Evolutionary conservation across 2,329 filamentous ascomycete genomes (phyloP), one percentile per base, ranked within the genome.

Genomic region (Fusarium anthophilum): DNA sequence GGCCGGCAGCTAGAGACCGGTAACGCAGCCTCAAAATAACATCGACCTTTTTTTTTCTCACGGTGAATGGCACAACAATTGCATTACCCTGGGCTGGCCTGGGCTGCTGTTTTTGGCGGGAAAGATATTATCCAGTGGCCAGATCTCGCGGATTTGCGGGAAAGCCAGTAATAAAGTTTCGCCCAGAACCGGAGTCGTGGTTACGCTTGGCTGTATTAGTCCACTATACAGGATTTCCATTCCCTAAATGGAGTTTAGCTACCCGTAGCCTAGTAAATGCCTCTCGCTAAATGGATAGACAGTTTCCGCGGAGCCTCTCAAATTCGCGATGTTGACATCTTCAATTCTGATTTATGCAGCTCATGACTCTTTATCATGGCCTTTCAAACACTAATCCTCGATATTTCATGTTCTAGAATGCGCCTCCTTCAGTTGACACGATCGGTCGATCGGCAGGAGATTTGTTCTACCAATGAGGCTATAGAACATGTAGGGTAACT

Each of bases 1-100:
- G 68, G 24, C 61, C 67, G 68, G 68, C 35, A 62, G 22, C 43
- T 38, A 62, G 44, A 28, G 22, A 22, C 50, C 22, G 30, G 58
- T 57, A 64, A 57, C 39, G 38, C 12, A 26, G 35, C 58, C 35
- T 62, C n/a, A 63, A 41, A 18, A 41, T 30, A 41, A 44, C 17
- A 55, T 55, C 24, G 39, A 17, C 17, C 30, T 17, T 58, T 35
- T 57, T 57, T 26, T 45, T n/a, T 37, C 22, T 50, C 41, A 55
- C 35, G 51, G 51, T 55, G 41, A 47, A 48, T 4, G 22, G 44
- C n/a, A 26, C 30, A 37, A 58, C 30, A 50, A 58, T 56, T 32
- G 38, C 37, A 30, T 48, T 30, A 20, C 45, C 9, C 45, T 48
- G 7, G 14, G 14, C 45, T 26, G 44, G 24, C 4, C 26, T 20